Base-by-base conservation (phyloP, 495 filamentous ascomycete species). In the Terfezia boudieri region DNA sequence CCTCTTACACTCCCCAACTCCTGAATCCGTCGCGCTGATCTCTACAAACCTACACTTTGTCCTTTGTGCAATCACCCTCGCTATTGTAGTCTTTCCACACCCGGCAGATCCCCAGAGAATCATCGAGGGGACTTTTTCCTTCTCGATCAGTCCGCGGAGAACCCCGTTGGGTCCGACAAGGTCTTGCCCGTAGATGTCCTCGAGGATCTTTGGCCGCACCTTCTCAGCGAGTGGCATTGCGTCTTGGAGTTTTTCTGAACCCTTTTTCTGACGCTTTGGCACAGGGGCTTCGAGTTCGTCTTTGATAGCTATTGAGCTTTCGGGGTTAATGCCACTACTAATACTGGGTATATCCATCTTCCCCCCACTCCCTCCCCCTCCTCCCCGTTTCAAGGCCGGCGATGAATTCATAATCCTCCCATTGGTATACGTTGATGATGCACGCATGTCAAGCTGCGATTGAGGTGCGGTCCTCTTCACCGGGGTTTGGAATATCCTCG, bases 11-110 rank as follows among this genome's bases (percentile, higher is more conserved):
- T 96, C 89, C 14, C 76, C 85, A n/a, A 98, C 86, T 0, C 87
- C 87, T 8, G 76, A 79, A 63, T 82, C 86, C 2, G 88, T 94
- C 55, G 86, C 90, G 67, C 93, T 94, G 69, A 98, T 89, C 71
- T 98, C 90, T 55, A 96, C 80, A 64, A 95, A 95, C 9, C 90
- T 76, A 54, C 80, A 80, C 23, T 80, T 83, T 6, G 81, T 83
- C 63, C 77, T 77, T 2, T 78, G 76, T n/a, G 90, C 82, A 54
- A 98, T 82, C 8, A 92, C 84, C n/a, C 89, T 71, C 9, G 89
- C 90, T 57, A 98, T 95, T 0, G 90, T 96, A 1, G 90, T 98
- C 69, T 98, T 98, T 35, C 90, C 90, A 4, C 86, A 94, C 2
- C 90, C 90, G 1, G 88, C 81, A 9, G 76, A 74, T 16, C 90